Evolutionary conservation across 306 rosid species (phyloP).

Genomic region (Quercus suber): DNA sequence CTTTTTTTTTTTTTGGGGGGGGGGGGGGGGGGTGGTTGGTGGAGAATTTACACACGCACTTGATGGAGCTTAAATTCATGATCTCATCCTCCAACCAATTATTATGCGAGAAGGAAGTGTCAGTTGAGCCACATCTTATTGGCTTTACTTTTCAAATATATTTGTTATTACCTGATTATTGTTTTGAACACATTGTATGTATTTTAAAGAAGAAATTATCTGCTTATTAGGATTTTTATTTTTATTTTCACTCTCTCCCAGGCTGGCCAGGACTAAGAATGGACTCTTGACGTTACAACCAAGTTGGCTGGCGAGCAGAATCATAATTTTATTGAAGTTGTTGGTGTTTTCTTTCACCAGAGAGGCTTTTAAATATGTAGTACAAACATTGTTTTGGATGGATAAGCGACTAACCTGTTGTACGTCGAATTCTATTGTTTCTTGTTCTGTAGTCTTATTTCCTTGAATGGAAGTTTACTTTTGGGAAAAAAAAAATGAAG

Average conservation of each 20-base stretch:
- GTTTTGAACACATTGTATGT: not conserved
- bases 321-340: slow-evolving; percentile 13
- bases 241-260: slow-evolving; percentile 10
- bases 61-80: too few species aligned
- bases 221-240: not conserved
- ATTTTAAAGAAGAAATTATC: not conserved
- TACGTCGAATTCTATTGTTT: slow-evolving; percentile 2
- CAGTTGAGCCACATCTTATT: too few species aligned
- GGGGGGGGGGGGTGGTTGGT: fast-evolving
- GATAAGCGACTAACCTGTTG: slow-evolving; percentile 16
- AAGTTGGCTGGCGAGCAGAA: not conserved
- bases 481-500: not conserved
- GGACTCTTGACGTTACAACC: slow-evolving; percentile 9
- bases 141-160: too few species aligned
- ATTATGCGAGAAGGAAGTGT: too few species aligned
- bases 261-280: slow-evolving; percentile 29
- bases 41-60: too few species aligned
- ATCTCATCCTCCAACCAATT: too few species aligned
- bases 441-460: slow-evolving; percentile 13
- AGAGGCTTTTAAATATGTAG: slow-evolving; percentile 14
- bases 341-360: not conserved
- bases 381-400: slow-evolving; percentile 18
- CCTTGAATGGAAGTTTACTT: not conserved
- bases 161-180: not conserved
- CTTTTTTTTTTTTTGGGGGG: too few species aligned